phyloP scores from a whole-genome alignment of 1,284 basidiomycete genomes.

The Tilletia indica region DNA sequence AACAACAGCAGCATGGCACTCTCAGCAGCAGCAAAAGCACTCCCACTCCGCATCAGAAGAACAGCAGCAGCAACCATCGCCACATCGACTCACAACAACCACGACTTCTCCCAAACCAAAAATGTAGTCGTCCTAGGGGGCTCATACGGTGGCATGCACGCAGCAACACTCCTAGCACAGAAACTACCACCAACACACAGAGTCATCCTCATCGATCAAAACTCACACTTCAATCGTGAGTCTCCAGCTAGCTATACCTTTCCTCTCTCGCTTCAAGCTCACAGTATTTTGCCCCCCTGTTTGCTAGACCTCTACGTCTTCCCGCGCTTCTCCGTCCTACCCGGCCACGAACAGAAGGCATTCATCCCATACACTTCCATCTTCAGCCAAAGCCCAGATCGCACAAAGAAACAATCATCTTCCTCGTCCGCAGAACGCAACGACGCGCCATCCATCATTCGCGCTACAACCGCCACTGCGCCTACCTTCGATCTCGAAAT shows the following conservation, averaged over 20 bases:
- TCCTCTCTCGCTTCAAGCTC: background rate
- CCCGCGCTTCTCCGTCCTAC: slow-evolving; percentile 66
- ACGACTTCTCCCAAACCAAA: slow-evolving; percentile 24
- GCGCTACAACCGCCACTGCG: background rate
- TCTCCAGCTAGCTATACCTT: background rate
- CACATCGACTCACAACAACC: background rate
- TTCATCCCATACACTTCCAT: slow-evolving; percentile 65
- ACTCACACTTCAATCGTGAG: slow-evolving; percentile 58
- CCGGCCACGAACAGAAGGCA: slow-evolving; percentile 71
- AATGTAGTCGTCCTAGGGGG: slow-evolving; percentile 56
- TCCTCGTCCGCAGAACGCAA: background rate
- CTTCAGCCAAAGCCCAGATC: slow-evolving; percentile 73
- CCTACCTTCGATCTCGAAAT: slow-evolving; percentile 9
- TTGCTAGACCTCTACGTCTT: slow-evolving; percentile 61
- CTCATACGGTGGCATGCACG: slow-evolving; percentile 54
- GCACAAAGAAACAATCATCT: slow-evolving; percentile 38
- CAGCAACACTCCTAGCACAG: slow-evolving; percentile 57
- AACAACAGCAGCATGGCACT: too few relatives aligned
- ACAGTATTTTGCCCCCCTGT: background rate
- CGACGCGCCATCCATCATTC: background rate
- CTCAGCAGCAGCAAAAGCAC: too few relatives aligned
- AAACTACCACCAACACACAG: slow-evolving; percentile 57
- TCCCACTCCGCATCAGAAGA: too few relatives aligned
- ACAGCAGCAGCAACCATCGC: background rate
- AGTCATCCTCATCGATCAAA: slow-evolving; percentile 59